Base-by-base conservation (phyloP, 1,139 yeast genomes). In the Blastobotrys ciferrii region DNA sequence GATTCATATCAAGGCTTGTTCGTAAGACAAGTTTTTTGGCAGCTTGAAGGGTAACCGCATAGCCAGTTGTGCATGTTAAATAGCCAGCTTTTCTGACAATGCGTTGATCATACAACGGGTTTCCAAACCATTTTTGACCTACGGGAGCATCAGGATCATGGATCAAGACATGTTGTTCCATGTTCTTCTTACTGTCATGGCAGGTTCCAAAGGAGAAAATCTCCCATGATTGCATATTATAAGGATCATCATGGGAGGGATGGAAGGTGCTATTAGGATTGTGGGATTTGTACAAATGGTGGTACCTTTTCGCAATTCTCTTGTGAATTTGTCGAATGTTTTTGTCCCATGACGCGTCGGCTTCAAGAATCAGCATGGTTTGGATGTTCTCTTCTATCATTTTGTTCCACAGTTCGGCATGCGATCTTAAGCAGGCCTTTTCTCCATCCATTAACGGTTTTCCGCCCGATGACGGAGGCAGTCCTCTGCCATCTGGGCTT, bases 1-100 rank as follows among this genome's bases (percentile, higher is more conserved):
- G 30, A 42, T 47, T 47, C 43, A 46, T 31, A 15, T 55, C 57
- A n/a, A 55, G 32, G n/a, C 51, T 49, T 30, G 44, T 20, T 13
- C 54, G 47, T 4, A 51, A 30, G 41, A 55, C 32, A 17, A 55
- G 49, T 44, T 55, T 55, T 23, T 39, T 30, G 5, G 58, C 58
- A 3, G 55, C 58, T 2, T 32, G 18, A 35, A 40, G 50, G 11
- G 56, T 32, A 13, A 55, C 32, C 6, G 55, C 58, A 35, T 55
- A 55, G 4, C 53, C 58, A 18, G 55, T 53, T 7, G 58, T 54
- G 37, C 58, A 55, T 12, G 47, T 47, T 1, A 53, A 45, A 14
- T 43, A 40, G 13, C 45, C 47, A 5, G 50, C 32, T 33, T 40
- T 28, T 12, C 49, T 36, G 4, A 52, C 39, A 9, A 50, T 45